These are phyloP conservation scores for Nemania sp. DNA, from an alignment of 2,329 filamentous ascomycete genomes.

Conservation along the genomic window DNA sequence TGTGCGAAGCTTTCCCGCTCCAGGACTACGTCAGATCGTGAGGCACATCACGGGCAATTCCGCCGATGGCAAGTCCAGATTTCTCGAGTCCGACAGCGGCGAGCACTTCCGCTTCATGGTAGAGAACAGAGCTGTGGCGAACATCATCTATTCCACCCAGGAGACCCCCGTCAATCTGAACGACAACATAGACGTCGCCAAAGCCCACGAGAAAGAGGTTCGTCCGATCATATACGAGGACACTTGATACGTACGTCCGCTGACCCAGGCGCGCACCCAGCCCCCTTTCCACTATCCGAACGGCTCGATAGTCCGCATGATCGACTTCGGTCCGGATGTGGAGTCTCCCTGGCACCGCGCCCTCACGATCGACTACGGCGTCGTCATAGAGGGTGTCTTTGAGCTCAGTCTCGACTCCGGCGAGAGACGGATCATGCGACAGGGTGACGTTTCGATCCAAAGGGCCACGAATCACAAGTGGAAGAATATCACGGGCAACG, in stretches of 20 bases:
- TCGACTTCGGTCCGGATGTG: conserved; percentile 27
- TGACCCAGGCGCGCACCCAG: not conserved
- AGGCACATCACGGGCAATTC: conserved; percentile 31
- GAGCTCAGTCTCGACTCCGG: conserved; percentile 28
- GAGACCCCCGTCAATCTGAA: conserved; percentile 35
- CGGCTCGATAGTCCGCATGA: conserved; percentile 28
- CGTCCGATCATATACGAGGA: no score
- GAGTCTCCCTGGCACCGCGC: conserved; percentile 25
- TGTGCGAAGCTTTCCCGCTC: conserved; percentile 12
- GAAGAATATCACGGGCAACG: conserved; percentile 16
- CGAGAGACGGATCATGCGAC: conserved; percentile 27
- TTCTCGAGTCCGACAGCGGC: conserved; percentile 37
- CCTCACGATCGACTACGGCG: conserved; percentile 24
- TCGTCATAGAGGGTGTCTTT: conserved; percentile 30
- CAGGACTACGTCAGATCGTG: conserved; percentile 25
- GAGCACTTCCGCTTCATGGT: conserved; percentile 35
- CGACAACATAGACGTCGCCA: conserved; percentile 28
- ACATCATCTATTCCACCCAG: conserved; percentile 38
- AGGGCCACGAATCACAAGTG: conserved; percentile 15
- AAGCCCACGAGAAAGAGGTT: conserved; percentile 25
- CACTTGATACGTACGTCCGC: not conserved
- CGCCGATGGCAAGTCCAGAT: conserved; percentile 31
- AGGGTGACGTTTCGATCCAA: conserved; percentile 21
- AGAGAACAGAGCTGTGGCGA: conserved; percentile 35
- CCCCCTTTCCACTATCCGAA: not conserved